A percentile compares a stretch with the other conserved stretches of the same genome.
Evolutionary conservation across 2,329 filamentous ascomycete genomes (phyloP).

Genomic region (Huntiella bhutanensis): DNA sequence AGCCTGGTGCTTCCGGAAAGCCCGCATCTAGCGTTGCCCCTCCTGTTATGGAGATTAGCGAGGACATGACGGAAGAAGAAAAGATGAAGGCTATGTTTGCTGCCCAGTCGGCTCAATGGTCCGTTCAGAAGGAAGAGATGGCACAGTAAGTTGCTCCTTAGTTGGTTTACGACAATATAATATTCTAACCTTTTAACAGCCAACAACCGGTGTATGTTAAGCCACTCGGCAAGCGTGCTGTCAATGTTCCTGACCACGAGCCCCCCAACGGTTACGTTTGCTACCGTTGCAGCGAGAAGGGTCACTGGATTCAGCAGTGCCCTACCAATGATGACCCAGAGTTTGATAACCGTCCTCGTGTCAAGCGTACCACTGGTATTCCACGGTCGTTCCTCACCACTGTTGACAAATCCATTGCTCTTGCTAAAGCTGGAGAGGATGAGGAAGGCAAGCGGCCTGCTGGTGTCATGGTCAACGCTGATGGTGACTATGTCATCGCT

Average conservation of each 20-base stretch:
- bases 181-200: slow-evolving; percentile 23
- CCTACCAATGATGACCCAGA: slow-evolving; percentile 97
- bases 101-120: slow-evolving; percentile 79
- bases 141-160: slow-evolving; percentile 40
- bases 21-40: slow-evolving; percentile 40
- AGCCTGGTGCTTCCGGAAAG: slow-evolving; percentile 58
- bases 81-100: slow-evolving; percentile 84
- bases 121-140: slow-evolving; percentile 82
- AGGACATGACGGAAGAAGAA: slow-evolving; percentile 79
- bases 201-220: slow-evolving; percentile 43
- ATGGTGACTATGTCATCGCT: slow-evolving; percentile 92
- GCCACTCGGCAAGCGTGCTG: slow-evolving; percentile 40
- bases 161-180: no score
- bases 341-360: slow-evolving; percentile 79
- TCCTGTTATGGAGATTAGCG: slow-evolving; percentile 47
- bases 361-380: slow-evolving; percentile 94
- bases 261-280: slow-evolving; percentile 90
- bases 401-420: slow-evolving; percentile 70
- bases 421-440: slow-evolving; percentile 53
- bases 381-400: slow-evolving; percentile 89
- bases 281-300: slow-evolving; percentile 89
- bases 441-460: slow-evolving; percentile 67
- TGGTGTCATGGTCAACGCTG: slow-evolving; percentile 92
- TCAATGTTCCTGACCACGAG: slow-evolving; percentile 75
- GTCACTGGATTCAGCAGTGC: slow-evolving; percentile 97